Evolutionary conservation across 371 early-diverging fungal genomes (phyloP).

Genomic region (Batkoa obscura): DNA sequence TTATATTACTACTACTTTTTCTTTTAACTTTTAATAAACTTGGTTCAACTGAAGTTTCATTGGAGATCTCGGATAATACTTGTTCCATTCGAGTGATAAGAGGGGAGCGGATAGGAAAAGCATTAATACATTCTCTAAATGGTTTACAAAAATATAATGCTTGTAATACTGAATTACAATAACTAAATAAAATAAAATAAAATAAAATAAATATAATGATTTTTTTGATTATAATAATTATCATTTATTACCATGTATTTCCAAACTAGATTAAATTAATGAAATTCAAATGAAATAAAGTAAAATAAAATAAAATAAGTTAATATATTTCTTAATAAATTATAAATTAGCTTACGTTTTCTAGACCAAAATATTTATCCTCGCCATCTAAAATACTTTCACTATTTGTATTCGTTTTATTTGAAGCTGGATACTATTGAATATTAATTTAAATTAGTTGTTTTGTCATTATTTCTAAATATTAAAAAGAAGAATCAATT

Average conservation of each 20-base stretch:
- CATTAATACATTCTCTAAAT: conserved; percentile 79
- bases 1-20: not conserved
- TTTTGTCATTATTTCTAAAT: conserved; percentile 6
- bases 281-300: too few species aligned
- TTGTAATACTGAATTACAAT: conserved; percentile 90
- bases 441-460: conserved; percentile 9
- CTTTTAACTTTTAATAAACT: not conserved
- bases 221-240: too few species aligned
- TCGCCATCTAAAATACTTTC: conserved; percentile 13
- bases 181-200: conserved; percentile 24
- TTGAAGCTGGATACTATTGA: conserved; percentile 17
- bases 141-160: conserved; percentile 88
- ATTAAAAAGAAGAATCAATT: conserved; percentile 4
- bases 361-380: conserved; percentile 39
- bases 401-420: conserved; percentile 17
- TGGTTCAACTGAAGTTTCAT: not conserved
- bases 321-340: not conserved
- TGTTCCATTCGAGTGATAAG: conserved; percentile 12
- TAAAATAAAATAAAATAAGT: too few species aligned
- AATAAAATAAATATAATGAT: too few species aligned
- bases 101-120: conserved; percentile 30
- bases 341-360: conserved; percentile 88
- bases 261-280: conserved; percentile 78
- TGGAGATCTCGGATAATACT: not conserved
- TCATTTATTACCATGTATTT: conserved; percentile 59